Base-by-base conservation (phyloP, 2,329 filamentous ascomycete species). In the Neofusicoccum ribis region DNA sequence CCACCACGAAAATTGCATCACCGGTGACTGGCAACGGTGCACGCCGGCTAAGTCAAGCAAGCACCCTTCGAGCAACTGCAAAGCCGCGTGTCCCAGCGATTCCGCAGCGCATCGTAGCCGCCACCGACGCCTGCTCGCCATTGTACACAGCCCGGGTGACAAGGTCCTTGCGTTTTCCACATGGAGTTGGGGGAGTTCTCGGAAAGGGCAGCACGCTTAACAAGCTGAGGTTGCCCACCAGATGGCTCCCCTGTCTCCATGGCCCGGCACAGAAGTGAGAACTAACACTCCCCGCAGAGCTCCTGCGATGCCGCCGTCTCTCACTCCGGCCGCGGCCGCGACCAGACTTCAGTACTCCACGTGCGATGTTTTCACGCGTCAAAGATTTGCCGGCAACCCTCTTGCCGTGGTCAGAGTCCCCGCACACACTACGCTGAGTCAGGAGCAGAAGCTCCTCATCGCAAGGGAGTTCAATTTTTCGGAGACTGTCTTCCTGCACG, bases 391-490 rank as follows among this genome's bases (percentile, higher is more conserved):
- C 39, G 85, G 85, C 49, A 87, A 87, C 67, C 85, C 83, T 2
- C 76, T 88, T 1, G 85, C 81, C n/a, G 79, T 87, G n/a, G 80
- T 87, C 67, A 76, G 79, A 46, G 74, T 87, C 12, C 78, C 80
- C 3, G 67, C 71, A 50, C 68, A 72, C 43, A 67, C 70, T 23
- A 59, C 64, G 6, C 67, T 82, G 51, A 80, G 76, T 11, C 83
- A 85, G 63, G 73, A 75, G 41, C 79, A 83, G 67, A 85, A 86
- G 70, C 85, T 86, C 70, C 72, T 70, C 50, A 82, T 88, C 64
- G 83, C 85, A 5, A 73, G 76, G 37, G 85, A 87, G 68, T 87
- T 87, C 77, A 86, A 86, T 68, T 77, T 85, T 43, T 85, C 84
- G 0, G 85, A 88, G 68, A 85, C 83, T 0, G 82, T 85, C 27